Evolutionary conservation across 2,329 filamentous ascomycete species (phyloP).

Genomic region (Aspergillus sp.): DNA sequence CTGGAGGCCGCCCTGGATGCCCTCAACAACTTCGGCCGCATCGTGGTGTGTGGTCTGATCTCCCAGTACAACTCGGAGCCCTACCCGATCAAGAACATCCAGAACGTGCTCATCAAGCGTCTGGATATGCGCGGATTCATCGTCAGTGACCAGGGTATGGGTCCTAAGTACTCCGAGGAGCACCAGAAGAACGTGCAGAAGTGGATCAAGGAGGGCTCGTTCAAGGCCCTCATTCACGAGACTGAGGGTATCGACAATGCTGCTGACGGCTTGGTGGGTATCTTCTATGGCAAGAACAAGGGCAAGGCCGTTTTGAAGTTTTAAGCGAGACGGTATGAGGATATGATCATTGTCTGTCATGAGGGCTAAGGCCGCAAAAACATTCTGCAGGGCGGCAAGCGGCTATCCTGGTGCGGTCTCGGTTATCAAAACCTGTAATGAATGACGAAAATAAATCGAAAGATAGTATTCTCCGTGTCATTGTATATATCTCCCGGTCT

Average conservation of each 20-base stretch:
- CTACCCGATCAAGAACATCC: constrained; percentile 66
- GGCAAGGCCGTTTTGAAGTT: constrained; percentile 81
- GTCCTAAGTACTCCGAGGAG: constrained; percentile 63
- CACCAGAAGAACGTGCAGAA: constrained; percentile 72
- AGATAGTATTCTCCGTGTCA: background rate
- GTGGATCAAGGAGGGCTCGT: constrained; percentile 72
- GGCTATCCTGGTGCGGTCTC: background rate
- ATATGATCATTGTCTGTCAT: background rate
- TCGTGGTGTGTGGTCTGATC: constrained; percentile 67
- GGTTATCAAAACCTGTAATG: background rate
- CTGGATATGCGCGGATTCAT: constrained; percentile 72
- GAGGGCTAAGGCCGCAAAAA: constrained; percentile 8
- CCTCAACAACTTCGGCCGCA: constrained; percentile 65
- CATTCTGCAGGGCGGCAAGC: constrained; percentile 6
- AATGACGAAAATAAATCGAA: background rate
- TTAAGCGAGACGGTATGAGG: constrained; percentile 26
- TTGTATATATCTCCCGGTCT: too few species aligned
- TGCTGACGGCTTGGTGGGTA: constrained; percentile 68
- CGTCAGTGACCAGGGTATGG: constrained; percentile 63
- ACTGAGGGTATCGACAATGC: constrained; percentile 77
- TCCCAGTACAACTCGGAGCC: constrained; percentile 71
- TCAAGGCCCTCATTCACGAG: constrained; percentile 67
- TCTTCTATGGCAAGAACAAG: constrained; percentile 77
- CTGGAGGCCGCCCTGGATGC: constrained; percentile 64
- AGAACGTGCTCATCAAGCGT: constrained; percentile 64